phyloP scores from a whole-genome alignment of 495 filamentous ascomycete genomes.

The Pyrenopolyporus hunteri region DNA sequence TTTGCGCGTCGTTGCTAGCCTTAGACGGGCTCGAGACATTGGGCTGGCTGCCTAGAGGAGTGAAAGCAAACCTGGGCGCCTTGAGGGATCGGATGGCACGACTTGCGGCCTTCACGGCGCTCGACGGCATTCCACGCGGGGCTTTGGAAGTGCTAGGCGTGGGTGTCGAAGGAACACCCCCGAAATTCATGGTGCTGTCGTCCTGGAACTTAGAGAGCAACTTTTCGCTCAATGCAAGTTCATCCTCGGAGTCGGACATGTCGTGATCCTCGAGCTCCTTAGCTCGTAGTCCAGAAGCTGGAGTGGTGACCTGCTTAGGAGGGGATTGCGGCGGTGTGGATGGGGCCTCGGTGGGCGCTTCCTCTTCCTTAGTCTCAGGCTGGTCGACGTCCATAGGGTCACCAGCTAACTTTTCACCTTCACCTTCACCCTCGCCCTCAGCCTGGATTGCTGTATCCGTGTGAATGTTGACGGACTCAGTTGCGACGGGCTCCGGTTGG shows the following conservation, averaged over 20 bases:
- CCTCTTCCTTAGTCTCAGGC: constrained; percentile 18
- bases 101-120: constrained; percentile 32
- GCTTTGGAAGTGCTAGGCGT: constrained; percentile 42
- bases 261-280: constrained; percentile 46
- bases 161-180: constrained; percentile 43
- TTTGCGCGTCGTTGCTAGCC: neutral
- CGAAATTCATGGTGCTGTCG: constrained; percentile 30
- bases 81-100: constrained; percentile 40
- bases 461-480: neutral
- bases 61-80: constrained; percentile 56
- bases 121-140: constrained; percentile 33
- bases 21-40: constrained; percentile 52
- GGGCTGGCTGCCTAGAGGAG: constrained; percentile 65
- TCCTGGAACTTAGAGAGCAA: constrained; percentile 27
- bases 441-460: constrained; percentile 37
- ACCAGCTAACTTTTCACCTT: constrained; percentile 41
- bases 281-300: constrained; percentile 44
- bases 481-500: constrained; percentile 4
- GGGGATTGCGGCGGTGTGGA: constrained; percentile 45
- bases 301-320: constrained; percentile 29
- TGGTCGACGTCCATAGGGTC: constrained; percentile 47
- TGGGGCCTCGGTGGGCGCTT: constrained; percentile 8
- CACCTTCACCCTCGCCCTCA: constrained; percentile 47
- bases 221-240: constrained; percentile 48
- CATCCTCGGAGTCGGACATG: constrained; percentile 63